phyloP scores from a whole-genome alignment of 345 rosid species.

The thale cress (Arabidopsis thaliana) region DNA sequence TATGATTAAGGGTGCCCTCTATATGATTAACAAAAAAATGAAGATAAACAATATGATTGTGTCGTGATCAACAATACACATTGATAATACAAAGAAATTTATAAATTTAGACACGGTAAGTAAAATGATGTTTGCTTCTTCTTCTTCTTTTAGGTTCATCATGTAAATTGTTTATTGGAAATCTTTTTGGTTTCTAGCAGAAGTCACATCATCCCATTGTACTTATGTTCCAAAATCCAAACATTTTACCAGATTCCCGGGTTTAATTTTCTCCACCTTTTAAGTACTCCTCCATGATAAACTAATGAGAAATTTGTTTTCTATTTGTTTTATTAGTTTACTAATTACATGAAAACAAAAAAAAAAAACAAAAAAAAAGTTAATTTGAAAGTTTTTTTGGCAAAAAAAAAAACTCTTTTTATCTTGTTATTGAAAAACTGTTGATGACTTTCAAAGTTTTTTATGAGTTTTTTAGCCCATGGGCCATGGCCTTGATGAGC shows the following conservation, averaged over 20 bases:
- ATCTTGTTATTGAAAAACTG: too few species aligned
- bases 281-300: neutral
- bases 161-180: slow-evolving; percentile 8
- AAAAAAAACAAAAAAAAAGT: neutral
- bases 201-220: slow-evolving; percentile 26
- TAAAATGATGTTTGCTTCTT: slow-evolving; percentile 7
- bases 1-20: slow-evolving; percentile 16
- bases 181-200: slow-evolving; percentile 2
- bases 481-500: too few species aligned
- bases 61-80: slow-evolving; percentile 27
- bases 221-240: slow-evolving; percentile 19
- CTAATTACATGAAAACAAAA: neutral
- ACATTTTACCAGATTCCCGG: slow-evolving; percentile 35
- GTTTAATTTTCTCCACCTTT: slow-evolving; percentile 16
- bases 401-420: too few species aligned
- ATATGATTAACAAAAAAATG: slow-evolving; percentile 18
- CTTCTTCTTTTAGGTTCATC: neutral
- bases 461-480: too few species aligned
- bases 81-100: slow-evolving; percentile 4
- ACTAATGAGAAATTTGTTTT: too few species aligned
- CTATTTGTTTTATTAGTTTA: too few species aligned
- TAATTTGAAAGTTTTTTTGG: neutral
- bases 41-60: slow-evolving; percentile 37
- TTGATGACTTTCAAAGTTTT: too few species aligned
- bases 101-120: neutral